Evolutionary conservation across 2,329 filamentous ascomycete species (phyloP).

Genomic region (Colletotrichum costaricense): DNA sequence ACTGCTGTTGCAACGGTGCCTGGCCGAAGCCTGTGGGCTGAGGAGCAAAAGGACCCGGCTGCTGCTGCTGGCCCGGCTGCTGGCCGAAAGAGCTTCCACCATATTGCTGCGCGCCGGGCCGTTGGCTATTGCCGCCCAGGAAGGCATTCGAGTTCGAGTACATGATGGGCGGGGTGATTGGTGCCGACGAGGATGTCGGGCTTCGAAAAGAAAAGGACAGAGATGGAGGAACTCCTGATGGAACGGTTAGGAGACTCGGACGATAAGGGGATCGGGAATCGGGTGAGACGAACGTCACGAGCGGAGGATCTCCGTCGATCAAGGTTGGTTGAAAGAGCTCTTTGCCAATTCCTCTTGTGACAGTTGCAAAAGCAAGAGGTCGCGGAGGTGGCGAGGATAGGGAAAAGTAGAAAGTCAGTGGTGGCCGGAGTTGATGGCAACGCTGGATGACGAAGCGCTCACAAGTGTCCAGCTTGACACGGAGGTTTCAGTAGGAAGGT

Average conservation of each 20-base stretch:
- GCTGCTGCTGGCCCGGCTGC: conserved; percentile 57
- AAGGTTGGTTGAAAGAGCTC: background rate
- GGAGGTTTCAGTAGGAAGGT: conserved; percentile 36
- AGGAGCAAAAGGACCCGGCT: conserved; percentile 65
- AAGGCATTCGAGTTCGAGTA: conserved; percentile 91
- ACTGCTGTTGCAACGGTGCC: conserved; percentile 66
- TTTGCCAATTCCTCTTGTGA: background rate
- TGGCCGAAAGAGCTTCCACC: conserved; percentile 60
- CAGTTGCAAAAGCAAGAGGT: background rate
- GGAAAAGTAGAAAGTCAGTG: background rate
- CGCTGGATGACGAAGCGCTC: conserved; percentile 39
- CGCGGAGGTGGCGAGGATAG: background rate
- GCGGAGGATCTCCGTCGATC: conserved; percentile 26
- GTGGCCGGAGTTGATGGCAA: conserved; percentile 25
- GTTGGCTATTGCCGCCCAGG: conserved; percentile 82
- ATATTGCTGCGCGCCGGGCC: conserved; percentile 74
- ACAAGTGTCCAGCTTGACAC: conserved; percentile 37
- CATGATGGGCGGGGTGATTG: conserved; percentile 64
- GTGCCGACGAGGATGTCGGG: conserved; percentile 26
- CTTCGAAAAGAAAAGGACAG: conserved; percentile 1
- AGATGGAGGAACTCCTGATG: conserved; percentile 11
- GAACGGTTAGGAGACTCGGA: conserved; percentile 16
- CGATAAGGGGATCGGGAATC: conserved; percentile 5
- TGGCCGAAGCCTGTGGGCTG: conserved; percentile 72
- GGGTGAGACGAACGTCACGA: conserved; percentile 8